Percentiles rank a stretch among this genome's conserved stretches.
Evolutionary conservation across 2,329 filamentous ascomycete species (phyloP).

Genomic region (Alternaria ethzedia): DNA sequence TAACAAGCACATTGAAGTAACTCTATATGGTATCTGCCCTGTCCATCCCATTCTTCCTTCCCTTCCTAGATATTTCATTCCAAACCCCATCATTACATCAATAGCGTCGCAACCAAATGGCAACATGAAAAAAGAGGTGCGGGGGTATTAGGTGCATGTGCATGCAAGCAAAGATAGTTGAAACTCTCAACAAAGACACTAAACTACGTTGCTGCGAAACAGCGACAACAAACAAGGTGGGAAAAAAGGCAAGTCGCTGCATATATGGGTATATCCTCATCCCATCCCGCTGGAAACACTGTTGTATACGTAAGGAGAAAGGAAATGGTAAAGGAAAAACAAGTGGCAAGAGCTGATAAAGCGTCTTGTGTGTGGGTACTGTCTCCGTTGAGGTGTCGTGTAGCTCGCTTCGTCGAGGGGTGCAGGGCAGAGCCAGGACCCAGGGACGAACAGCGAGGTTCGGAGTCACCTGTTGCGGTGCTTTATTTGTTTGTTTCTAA

Average conservation of each 20-base stretch:
- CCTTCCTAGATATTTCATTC: not conserved
- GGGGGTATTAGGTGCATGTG: constrained; percentile 11
- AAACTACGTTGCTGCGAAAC: not conserved
- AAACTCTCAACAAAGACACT: constrained; percentile 5
- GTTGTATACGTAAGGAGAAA: constrained; percentile 24
- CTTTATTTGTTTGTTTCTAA: constrained; percentile 29
- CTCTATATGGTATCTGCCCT: constrained; percentile 13
- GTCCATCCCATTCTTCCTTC: not conserved
- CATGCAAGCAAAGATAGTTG: not conserved
- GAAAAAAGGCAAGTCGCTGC: constrained; percentile 13
- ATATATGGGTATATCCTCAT: constrained; percentile 29
- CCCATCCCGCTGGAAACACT: constrained; percentile 23
- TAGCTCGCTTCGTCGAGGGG: constrained; percentile 37
- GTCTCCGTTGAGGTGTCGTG: constrained; percentile 45
- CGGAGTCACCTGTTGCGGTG: constrained; percentile 50
- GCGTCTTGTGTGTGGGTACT: not conserved
- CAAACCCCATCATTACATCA: constrained; percentile 11
- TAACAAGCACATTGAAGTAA: not conserved
- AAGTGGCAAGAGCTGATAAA: not conserved
- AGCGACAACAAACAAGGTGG: not conserved
- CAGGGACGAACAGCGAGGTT: constrained; percentile 34
- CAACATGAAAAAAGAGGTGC: not conserved
- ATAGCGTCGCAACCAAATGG: constrained; percentile 8
- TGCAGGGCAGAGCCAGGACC: constrained; percentile 1
- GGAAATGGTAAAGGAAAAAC: not conserved